Base-by-base conservation (phyloP, 2,329 filamentous ascomycete species). In the Cercospora berteroae region DNA sequence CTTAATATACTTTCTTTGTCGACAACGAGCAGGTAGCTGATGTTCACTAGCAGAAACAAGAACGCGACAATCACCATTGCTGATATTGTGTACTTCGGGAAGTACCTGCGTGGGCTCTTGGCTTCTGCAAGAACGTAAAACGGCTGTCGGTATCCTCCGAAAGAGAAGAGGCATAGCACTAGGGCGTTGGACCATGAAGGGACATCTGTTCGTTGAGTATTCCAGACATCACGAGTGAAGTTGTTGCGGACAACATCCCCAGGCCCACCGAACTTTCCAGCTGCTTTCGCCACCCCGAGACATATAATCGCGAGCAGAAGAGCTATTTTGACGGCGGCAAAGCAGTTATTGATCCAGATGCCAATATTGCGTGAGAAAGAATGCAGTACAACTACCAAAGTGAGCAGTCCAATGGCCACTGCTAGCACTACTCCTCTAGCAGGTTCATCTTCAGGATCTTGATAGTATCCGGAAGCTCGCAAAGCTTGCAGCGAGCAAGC, bases 261-360 rank as follows among this genome's bases (percentile, higher is more conserved):
- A 36, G 69, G 57, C 5, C 71, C 71, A 20, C 71, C 71, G 44
- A 72, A 69, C n/a, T 50, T 60, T 13, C 71, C 71, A 29, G 70
- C 74, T 55, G 70, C 71, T 56, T 72, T 70, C 12, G 70, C 74
- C 29, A 75, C 68, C 9, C 79, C 81, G 20, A 79, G 73, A 8
- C 82, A 77, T 50, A 82, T 76, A 58, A 87, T 83, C 9, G 81
- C 74, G 1, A 85, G 64, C 1, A 87, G 78, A 1, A 86, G 80
- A 56, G 77, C 71, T 3, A 85, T 74, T 69, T 87, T 87, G 66
- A 84, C 70, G 3, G 81, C 74, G 3, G 84, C 84, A 33, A 87
- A 77, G n/a, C 80, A 25, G 68, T 86, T 86, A 72, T 84, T 85
- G 25, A 86, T 71, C 23, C 78, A 72, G 52, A 87, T 85, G 2